Evolutionary conservation across 441 rosid species (phyloP).

Genomic region (Eutrema salsugineum): DNA sequence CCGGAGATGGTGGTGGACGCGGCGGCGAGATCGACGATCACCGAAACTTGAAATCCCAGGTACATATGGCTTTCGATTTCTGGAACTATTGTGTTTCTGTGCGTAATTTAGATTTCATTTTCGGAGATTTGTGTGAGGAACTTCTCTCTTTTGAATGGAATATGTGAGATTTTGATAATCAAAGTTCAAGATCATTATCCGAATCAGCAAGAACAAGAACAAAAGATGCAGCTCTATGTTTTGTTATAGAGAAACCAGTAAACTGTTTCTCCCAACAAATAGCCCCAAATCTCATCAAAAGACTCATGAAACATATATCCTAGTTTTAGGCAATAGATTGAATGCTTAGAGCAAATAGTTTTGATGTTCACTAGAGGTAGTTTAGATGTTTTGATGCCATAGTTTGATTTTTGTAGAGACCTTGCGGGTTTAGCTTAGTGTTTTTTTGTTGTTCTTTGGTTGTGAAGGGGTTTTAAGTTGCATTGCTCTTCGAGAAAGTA

Average conservation of each 20-base stretch:
- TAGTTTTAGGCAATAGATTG: not conserved
- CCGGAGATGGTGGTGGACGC: conserved; percentile 40
- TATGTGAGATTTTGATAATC: not conserved
- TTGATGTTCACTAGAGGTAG: not conserved
- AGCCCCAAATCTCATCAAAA: not conserved
- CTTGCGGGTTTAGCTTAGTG: not conserved
- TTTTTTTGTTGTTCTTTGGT: not conserved
- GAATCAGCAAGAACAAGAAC: not conserved
- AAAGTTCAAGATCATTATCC: not conserved
- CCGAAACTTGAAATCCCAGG: conserved; percentile 64
- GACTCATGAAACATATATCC: not conserved
- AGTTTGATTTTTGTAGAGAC: not conserved
- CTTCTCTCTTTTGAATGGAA: not conserved
- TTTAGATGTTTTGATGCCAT: not conserved
- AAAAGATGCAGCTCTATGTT: not conserved
- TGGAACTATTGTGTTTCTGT: not conserved
- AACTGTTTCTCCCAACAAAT: too few relatives aligned
- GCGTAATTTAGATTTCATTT: not conserved
- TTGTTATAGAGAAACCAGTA: not conserved
- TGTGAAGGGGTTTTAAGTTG: not conserved
- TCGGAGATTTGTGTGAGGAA: not conserved
- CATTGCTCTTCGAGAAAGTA: not conserved
- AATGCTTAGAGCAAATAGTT: not conserved
- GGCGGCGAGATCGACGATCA: conserved; percentile 49
- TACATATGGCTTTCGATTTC: conserved; percentile 1